Evolutionary conservation across 495 filamentous ascomycete genomes (phyloP), one percentile per base, ranked within the genome.

Genomic region (Clohesyomyces aquaticus): DNA sequence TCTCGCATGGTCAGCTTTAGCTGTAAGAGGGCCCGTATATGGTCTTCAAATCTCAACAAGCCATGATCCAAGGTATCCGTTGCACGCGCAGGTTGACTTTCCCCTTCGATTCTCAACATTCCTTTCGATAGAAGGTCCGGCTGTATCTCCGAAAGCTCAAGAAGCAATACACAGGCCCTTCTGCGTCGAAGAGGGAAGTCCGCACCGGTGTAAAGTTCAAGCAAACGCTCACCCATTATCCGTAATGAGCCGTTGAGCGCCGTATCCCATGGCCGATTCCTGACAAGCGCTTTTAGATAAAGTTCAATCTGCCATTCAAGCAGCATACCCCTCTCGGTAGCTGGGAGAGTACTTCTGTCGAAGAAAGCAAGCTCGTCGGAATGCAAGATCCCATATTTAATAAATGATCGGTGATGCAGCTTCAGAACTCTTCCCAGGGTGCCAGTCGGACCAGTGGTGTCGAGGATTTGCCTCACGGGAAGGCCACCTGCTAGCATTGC

Each of bases 231-330:
- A 22, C 45, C 18, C 22, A 72, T 46, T 76, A 82, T 23, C 74
- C 75, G 19, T 60, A 54, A 19, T 47, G 61, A 27, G 76, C 26
- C 3, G 16, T 41, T 51, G 23, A 71, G 50, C 4, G 41, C 16
- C 9, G 21, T 8, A 32, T 61, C 55, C 65, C 55, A 64, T 22
- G 19, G 23, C n/a, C 60, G 64, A 38, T 75, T 72, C 6, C 59
- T 64, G 0, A 51, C 63, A 6, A 61, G 19, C 56, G 50, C 49
- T 49, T 67, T 63, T 29, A 41, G 54, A 43, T 81, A 55, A 9
- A 80, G 60, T 12, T 68, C 52, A 53, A 88, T 69, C 64, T 87
- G 83, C 76, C 79, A 83, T 69, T 87, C 84, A 14, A 88, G 74
- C 27, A 87, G 56, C 18, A 80, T 58, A 10, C 79, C 82, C 64